Conservation (phyloP, 108 stramenopile species). For the Cyclostephanos invisitatus region DNA sequence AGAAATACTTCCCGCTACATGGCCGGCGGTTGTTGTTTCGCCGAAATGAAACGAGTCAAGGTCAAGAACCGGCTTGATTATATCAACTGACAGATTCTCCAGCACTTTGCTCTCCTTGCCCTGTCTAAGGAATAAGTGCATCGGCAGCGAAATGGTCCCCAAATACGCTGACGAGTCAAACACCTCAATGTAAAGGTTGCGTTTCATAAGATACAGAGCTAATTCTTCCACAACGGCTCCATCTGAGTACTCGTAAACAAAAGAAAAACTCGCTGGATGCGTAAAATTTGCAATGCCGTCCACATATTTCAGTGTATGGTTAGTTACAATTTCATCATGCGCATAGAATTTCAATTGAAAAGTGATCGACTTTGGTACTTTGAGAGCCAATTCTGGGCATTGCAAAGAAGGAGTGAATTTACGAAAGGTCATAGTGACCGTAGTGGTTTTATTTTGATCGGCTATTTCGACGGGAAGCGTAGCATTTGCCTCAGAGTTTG, state of each 20-base stretch:
- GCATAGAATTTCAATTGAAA: constrained; percentile 16
- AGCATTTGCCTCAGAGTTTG: not conserved
- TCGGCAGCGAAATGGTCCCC: constrained; percentile 23
- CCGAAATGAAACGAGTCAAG: not conserved
- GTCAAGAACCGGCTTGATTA: constrained; percentile 4
- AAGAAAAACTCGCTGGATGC: constrained; percentile 1
- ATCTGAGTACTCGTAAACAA: constrained; percentile 21
- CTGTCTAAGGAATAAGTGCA: constrained; percentile 30
- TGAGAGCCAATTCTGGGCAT: not conserved
- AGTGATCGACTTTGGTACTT: constrained; percentile 5
- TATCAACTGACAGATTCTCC: constrained; percentile 32
- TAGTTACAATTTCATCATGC: constrained; percentile 10
- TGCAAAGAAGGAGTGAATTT: constrained; percentile 4
- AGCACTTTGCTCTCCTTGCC: constrained; percentile 13
- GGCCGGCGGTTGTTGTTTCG: not conserved
- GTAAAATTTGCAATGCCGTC: not conserved
- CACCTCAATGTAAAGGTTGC: constrained; percentile 23
- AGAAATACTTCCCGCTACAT: not conserved
- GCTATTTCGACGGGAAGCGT: constrained; percentile 15
- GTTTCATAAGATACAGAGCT: constrained; percentile 14
- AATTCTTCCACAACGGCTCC: not conserved
- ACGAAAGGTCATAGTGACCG: constrained; percentile 1
- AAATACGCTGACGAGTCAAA: constrained; percentile 15
- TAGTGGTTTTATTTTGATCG: constrained; percentile 22
- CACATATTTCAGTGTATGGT: not conserved